Conservation (phyloP, 1,139 yeast genomes). For the Saccharomycopsis hybrid region DNA sequence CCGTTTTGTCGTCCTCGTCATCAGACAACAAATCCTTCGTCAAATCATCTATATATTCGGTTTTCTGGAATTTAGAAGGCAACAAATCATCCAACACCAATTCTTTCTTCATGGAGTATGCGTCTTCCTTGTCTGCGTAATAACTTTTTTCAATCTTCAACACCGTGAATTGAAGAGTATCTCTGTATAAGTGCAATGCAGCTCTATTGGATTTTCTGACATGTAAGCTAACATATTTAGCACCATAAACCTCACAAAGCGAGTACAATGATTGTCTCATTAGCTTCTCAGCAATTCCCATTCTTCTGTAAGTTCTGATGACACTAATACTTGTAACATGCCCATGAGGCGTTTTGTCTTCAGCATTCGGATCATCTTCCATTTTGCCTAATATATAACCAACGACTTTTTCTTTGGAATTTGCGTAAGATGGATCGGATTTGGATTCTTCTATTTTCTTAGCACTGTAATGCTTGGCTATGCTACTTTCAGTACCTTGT, state of each 20-base stretch:
- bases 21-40: slow-evolving; percentile 28
- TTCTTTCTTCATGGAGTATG: slow-evolving; percentile 86
- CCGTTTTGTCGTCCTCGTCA: not conserved
- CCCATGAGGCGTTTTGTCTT: slow-evolving; percentile 69
- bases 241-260: slow-evolving; percentile 74
- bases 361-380: slow-evolving; percentile 87
- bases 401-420: slow-evolving; percentile 68
- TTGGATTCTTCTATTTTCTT: slow-evolving; percentile 26
- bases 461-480: slow-evolving; percentile 4
- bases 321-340: slow-evolving; percentile 93
- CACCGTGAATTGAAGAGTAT: slow-evolving; percentile 77
- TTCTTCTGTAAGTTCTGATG: slow-evolving; percentile 89
- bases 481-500: not conserved
- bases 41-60: slow-evolving; percentile 46
- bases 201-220: slow-evolving; percentile 93
- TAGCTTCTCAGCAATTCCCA: slow-evolving; percentile 91
- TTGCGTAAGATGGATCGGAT: slow-evolving; percentile 46
- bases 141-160: slow-evolving; percentile 77
- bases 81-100: slow-evolving; percentile 52
- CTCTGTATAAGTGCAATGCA: slow-evolving; percentile 86
- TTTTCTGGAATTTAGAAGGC: slow-evolving; percentile 49
- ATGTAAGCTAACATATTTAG: slow-evolving; percentile 82
- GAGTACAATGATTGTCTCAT: slow-evolving; percentile 83
- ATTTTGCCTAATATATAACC: slow-evolving; percentile 94
- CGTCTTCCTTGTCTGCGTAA: slow-evolving; percentile 97